Evolutionary conservation across 2,329 filamentous ascomycete species (phyloP).

Genomic region (Penicillium sp.): DNA sequence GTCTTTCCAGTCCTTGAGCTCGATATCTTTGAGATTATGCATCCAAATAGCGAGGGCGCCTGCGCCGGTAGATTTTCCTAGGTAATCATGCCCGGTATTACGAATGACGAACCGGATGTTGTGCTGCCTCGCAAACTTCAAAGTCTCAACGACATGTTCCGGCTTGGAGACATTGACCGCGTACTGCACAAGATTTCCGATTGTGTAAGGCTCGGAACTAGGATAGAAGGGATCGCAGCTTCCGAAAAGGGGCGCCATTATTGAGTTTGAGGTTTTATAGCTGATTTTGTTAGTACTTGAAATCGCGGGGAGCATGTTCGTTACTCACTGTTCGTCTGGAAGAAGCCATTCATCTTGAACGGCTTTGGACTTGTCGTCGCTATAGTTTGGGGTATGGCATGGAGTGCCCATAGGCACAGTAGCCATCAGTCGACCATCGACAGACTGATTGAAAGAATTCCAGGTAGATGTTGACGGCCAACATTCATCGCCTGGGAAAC

Average conservation of each 20-base stretch:
- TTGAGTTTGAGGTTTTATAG: slow-evolving; percentile 61
- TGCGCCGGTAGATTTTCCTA: slow-evolving; percentile 65
- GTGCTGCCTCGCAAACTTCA: slow-evolving; percentile 51
- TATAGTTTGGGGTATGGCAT: slow-evolving; percentile 47
- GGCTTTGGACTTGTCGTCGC: slow-evolving; percentile 51
- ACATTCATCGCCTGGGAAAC: slow-evolving; percentile 21
- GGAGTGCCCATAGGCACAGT: slow-evolving; percentile 20
- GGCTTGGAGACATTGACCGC: slow-evolving; percentile 41
- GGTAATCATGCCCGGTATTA: slow-evolving; percentile 48
- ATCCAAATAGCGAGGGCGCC: slow-evolving; percentile 50
- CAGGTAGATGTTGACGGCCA: slow-evolving; percentile 16
- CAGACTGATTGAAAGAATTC: slow-evolving; percentile 18
- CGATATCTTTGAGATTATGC: slow-evolving; percentile 36
- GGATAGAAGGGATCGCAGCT: slow-evolving; percentile 52
- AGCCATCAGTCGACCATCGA: slow-evolving; percentile 15
- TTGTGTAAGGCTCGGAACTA: slow-evolving; percentile 32
- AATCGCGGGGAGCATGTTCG: rapidly evolving
- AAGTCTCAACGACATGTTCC: slow-evolving; percentile 29
- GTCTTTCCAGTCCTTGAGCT: slow-evolving; percentile 40
- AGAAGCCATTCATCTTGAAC: slow-evolving; percentile 53
- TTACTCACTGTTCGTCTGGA: slow-evolving; percentile 52
- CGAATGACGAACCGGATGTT: slow-evolving; percentile 58
- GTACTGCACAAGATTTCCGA: slow-evolving; percentile 39
- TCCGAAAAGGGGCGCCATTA: slow-evolving; percentile 47
- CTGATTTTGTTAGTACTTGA: slow-evolving; percentile 39